Base-by-base conservation (phyloP, 2,329 filamentous ascomycete genomes). In the Grosmannia serpens region DNA sequence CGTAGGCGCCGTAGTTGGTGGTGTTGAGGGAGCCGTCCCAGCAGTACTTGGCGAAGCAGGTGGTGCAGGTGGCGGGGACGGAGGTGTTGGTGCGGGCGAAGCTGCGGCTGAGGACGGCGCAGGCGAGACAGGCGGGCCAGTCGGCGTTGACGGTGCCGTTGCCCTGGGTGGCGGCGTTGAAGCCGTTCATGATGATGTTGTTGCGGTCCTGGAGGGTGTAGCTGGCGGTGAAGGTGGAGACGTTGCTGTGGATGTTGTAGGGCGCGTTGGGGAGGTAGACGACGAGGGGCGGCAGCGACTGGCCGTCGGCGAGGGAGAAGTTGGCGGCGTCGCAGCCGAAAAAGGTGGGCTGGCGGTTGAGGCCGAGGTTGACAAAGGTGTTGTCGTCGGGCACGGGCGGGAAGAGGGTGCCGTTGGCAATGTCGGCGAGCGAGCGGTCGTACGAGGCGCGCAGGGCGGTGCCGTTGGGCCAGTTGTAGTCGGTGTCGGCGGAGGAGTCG, bases 121-220 rank as follows among this genome's bases (percentile, higher is more conserved):
- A 99, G 26, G 86, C 90, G 5, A 96, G 87, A 65, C 92, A 99
- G 1, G 83, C 78, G 0, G 87, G 78, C 92, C 94, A 99, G 62
- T 86, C 72, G 3, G 72, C 65, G 69, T 95, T 87, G 3, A 85
- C 68, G 0, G 89, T 91, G 55, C 79, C 82, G 73, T 97, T 96
- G 56, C 82, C 89, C 76, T 87, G 86, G 0, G 91, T 96, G 3
- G 82, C 91, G 22, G 86, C 83, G 64, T 94, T 82, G 74, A 88
- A 94, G 24, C 90, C 92, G 73, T 99, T 97, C 64, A 82, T 71
- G 67, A 99, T 90, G 67, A 96, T 88, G 62, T 80, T 79, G 69
- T 96, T 83, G 62, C 92, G 88, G 73, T 89, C 72, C 1, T 68
- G 71, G 65, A 82, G 72, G 41, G 80, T 77, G 77, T 91, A 89